phyloP scores from a whole-genome alignment of 805 yeast genomes.

The Cyberlindnera sargentensis region DNA sequence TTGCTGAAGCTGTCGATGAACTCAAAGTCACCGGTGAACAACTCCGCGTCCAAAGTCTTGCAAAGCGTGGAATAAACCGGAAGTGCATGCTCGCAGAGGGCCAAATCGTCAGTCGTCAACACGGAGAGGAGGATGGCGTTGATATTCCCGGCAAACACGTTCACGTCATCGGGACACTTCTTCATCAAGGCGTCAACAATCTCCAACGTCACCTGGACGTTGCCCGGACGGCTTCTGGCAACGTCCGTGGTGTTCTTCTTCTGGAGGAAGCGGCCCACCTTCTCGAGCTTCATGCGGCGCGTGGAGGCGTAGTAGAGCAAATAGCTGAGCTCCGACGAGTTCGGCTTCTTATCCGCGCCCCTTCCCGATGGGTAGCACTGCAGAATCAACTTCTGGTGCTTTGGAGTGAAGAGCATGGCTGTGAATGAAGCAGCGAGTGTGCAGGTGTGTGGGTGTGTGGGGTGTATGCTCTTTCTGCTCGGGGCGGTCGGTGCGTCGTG shows the following conservation, averaged over 20 bases:
- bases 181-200: constrained; percentile 63
- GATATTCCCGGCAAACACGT: constrained; percentile 68
- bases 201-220: constrained; percentile 72
- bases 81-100: constrained; percentile 47
- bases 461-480: no score
- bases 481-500: no score
- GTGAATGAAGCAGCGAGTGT: no score
- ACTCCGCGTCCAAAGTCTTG: constrained; percentile 47
- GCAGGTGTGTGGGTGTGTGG: no score
- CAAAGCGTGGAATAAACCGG: constrained; percentile 43
- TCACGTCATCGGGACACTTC: constrained; percentile 76
- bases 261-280: constrained; percentile 66
- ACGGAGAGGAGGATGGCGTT: constrained; percentile 51
- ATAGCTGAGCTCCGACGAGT: constrained; percentile 85
- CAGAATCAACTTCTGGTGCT: constrained; percentile 82
- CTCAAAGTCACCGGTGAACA: constrained; percentile 57
- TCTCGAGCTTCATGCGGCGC: constrained; percentile 80
- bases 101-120: constrained; percentile 50
- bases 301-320: constrained; percentile 89
- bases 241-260: constrained; percentile 57
- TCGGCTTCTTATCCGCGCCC: constrained; percentile 81
- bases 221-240: constrained; percentile 60
- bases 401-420: constrained; percentile 47
- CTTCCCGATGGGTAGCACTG: constrained; percentile 94
- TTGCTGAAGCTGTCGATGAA: constrained; percentile 43